A percentile compares a stretch with the other conserved stretches of the same genome.
Conservation (phyloP, 2,329 filamentous ascomycete species). For the Fusarium bulbicola region DNA sequence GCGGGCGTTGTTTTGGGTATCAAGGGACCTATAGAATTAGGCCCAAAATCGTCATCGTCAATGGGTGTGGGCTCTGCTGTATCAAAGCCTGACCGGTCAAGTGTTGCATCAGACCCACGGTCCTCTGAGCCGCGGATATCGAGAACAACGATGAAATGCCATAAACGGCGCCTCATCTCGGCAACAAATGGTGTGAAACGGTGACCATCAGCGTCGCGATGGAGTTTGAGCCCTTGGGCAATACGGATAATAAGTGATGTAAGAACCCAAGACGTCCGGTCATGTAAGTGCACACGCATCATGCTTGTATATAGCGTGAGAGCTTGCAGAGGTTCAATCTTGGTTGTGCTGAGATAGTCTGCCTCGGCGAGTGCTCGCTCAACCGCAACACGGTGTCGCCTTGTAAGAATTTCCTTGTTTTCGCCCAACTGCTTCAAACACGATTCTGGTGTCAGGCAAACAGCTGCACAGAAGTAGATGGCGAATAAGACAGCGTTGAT, state of each 20-base stretch:
- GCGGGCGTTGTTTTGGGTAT: conserved; percentile 50
- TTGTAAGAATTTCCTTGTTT: conserved; percentile 45
- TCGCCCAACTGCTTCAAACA: conserved; percentile 48
- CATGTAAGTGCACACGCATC: conserved; percentile 49
- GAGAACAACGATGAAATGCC: conserved; percentile 70
- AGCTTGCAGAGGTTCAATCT: conserved; percentile 53
- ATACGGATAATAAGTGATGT: conserved; percentile 54
- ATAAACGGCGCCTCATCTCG: conserved; percentile 68
- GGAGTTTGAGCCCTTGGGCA: conserved; percentile 53
- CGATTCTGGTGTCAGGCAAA: conserved; percentile 44
- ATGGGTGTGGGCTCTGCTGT: conserved; percentile 61
- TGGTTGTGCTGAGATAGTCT: conserved; percentile 54
- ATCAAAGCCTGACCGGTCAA: conserved; percentile 55
- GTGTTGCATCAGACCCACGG: conserved; percentile 58
- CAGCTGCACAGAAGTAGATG: conserved; percentile 54
- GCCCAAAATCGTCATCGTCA: conserved; percentile 61
- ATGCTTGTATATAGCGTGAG: conserved; percentile 54
- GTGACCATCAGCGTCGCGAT: conserved; percentile 52
- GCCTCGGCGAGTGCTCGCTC: conserved; percentile 53
- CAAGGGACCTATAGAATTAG: conserved; percentile 48
- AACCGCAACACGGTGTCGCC: conserved; percentile 45
- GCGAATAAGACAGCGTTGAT: conserved; percentile 53
- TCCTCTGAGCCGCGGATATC: conserved; percentile 66
- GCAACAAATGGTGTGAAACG: conserved; percentile 60
- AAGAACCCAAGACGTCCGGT: conserved; percentile 54